These are phyloP conservation scores for Leishmania mexicana DNA, from an alignment of 208 protist genomes.

Conservation along the genomic window DNA sequence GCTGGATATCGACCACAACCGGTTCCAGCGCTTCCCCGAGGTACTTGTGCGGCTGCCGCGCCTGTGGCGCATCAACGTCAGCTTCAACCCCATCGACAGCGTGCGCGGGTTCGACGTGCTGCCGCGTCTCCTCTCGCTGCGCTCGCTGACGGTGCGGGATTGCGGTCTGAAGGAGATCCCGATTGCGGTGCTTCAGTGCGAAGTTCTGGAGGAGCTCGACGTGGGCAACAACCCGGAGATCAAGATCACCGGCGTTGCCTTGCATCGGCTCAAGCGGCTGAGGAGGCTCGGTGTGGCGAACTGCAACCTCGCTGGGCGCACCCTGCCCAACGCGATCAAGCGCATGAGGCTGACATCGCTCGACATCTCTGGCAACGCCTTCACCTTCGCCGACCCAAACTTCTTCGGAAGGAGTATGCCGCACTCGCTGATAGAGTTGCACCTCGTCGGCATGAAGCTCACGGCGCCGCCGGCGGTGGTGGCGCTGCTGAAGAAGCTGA, in stretches of 20 bases:
- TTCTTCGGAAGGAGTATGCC: conserved; percentile 78
- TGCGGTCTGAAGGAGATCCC: conserved; percentile 63
- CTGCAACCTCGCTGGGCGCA: conserved; percentile 62
- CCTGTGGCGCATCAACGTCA: conserved; percentile 66
- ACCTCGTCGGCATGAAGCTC: conserved; percentile 66
- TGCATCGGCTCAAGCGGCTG: conserved; percentile 48
- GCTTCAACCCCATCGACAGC: conserved; percentile 65
- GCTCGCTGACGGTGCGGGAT: conserved; percentile 53
- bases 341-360: conserved; percentile 53
- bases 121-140: conserved; percentile 49
- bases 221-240: conserved; percentile 74
- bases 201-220: conserved; percentile 67
- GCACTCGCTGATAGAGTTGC: conserved; percentile 66
- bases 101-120: conserved; percentile 52
- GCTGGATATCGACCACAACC: conserved; percentile 77
- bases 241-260: conserved; percentile 42
- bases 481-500: conserved; percentile 53
- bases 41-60: conserved; percentile 56
- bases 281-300: conserved; percentile 63
- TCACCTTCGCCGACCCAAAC: conserved; percentile 60
- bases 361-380: conserved; percentile 82
- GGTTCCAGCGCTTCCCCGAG: conserved; percentile 71
- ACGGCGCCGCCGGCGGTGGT: conserved; percentile 72
- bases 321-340: conserved; percentile 61
- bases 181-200: conserved; percentile 42